Evolutionary conservation across 2,329 filamentous ascomycete genomes (phyloP).

Genomic region (Remersonia thermophila): DNA sequence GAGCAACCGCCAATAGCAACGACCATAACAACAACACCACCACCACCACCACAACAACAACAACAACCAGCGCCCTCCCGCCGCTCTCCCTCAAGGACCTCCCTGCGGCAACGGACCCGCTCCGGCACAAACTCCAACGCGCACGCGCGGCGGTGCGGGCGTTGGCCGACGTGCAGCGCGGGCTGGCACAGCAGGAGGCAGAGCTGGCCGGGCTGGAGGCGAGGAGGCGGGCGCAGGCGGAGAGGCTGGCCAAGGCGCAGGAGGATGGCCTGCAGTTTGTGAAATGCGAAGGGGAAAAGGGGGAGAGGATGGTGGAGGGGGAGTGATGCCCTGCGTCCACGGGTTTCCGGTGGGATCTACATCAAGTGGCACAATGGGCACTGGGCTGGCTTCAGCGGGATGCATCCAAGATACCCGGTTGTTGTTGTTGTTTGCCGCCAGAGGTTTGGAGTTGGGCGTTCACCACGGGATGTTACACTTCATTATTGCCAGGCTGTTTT

Average conservation of each 20-base stretch:
- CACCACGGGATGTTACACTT: too few species aligned
- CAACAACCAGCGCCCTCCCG: slow-evolving; percentile 10
- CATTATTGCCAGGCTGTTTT: too few species aligned
- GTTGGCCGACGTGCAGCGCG: slow-evolving; percentile 58
- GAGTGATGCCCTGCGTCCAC: too few species aligned
- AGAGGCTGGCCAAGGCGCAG: slow-evolving; percentile 41
- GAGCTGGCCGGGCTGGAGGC: slow-evolving; percentile 58
- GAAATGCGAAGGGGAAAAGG: slow-evolving; percentile 18
- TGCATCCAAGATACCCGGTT: too few species aligned
- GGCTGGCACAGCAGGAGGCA: slow-evolving; percentile 53
- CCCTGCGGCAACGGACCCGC: slow-evolving; percentile 59
- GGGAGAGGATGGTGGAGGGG: slow-evolving; percentile 14
- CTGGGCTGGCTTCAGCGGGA: too few species aligned
- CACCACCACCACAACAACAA: slow-evolving; percentile 13
- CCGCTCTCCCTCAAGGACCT: slow-evolving; percentile 55
- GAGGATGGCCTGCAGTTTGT: slow-evolving; percentile 35
- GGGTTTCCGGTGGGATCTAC: too few species aligned
- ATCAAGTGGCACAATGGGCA: too few species aligned
- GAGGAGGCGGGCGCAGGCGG: slow-evolving; percentile 49
- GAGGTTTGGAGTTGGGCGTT: too few species aligned
- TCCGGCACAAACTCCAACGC: slow-evolving; percentile 75
- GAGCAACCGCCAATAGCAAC: slow-evolving; percentile 13
- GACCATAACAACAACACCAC: slow-evolving; percentile 9
- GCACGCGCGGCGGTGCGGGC: slow-evolving; percentile 54
- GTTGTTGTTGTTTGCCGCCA: too few species aligned